These are phyloP conservation scores for Trametes punicea DNA, from an alignment of 768 basidiomycete species.

Conservation along the genomic window DNA sequence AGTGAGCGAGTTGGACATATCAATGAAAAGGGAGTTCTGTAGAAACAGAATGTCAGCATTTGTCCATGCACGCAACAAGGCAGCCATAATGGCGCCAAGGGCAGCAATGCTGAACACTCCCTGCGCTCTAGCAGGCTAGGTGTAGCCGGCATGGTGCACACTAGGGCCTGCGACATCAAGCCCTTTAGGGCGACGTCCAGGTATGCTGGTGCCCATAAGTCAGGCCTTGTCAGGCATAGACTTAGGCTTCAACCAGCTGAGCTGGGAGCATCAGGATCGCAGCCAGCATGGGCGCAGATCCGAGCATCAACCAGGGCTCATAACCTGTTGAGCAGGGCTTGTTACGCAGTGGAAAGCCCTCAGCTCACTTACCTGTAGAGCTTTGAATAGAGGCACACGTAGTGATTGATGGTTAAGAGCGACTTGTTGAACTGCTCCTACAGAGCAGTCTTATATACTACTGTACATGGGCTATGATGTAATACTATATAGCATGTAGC, in stretches of 20 bases:
- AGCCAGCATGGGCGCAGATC: background rate
- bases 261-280: background rate
- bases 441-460: background rate
- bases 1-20: background rate
- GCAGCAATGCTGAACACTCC: background rate
- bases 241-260: background rate
- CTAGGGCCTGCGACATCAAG: background rate
- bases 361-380: background rate
- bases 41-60: background rate
- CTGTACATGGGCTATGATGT: background rate
- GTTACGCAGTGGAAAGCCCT: background rate
- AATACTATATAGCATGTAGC: background rate
- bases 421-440: background rate
- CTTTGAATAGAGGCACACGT: background rate
- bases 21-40: background rate
- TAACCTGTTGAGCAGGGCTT: background rate
- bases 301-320: background rate
- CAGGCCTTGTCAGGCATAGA: background rate
- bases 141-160: background rate
- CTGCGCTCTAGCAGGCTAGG: background rate
- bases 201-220: background rate
- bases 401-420: background rate
- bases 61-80: background rate
- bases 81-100: background rate
- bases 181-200: background rate